Percentiles rank a stretch among this genome's conserved stretches.
Evolutionary conservation across 2,329 filamentous ascomycete genomes (phyloP).

Genomic region (Cytospora piceae): DNA sequence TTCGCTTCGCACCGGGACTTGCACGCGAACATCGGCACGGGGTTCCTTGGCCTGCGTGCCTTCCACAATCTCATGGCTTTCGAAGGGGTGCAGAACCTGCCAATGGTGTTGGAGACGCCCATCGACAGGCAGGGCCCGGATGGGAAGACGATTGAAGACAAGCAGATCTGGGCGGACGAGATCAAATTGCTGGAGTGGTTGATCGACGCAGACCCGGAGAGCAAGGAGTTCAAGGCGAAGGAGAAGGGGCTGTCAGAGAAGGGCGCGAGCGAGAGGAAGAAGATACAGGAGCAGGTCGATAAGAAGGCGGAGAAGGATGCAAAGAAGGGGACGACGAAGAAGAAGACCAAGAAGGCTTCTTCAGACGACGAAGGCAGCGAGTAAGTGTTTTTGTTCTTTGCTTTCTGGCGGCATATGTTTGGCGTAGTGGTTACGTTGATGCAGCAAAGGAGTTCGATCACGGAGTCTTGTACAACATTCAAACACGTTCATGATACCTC

Average conservation of each 20-base stretch:
- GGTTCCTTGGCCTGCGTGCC: slow-evolving; percentile 85
- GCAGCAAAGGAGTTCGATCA: slow-evolving; percentile 1
- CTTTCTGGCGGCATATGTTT: slow-evolving; percentile 9
- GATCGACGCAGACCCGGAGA: slow-evolving; percentile 79
- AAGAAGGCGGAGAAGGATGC: slow-evolving; percentile 68
- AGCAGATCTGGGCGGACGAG: slow-evolving; percentile 84
- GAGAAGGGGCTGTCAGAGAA: slow-evolving; percentile 68
- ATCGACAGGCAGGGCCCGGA: slow-evolving; percentile 72
- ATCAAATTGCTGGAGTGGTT: slow-evolving; percentile 92
- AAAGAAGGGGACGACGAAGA: slow-evolving; percentile 47
- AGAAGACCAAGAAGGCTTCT: slow-evolving; percentile 40
- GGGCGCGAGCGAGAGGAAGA: slow-evolving; percentile 72
- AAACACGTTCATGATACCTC: background rate
- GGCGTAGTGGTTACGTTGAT: slow-evolving; percentile 22
- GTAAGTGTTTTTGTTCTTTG: slow-evolving; percentile 21
- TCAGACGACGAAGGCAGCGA: slow-evolving; percentile 42
- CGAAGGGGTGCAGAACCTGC: slow-evolving; percentile 72
- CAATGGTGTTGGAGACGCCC: slow-evolving; percentile 96
- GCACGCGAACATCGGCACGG: slow-evolving; percentile 95
- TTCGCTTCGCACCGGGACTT: slow-evolving; percentile 80
- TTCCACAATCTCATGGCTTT: slow-evolving; percentile 94
- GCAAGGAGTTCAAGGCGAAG: slow-evolving; percentile 70
- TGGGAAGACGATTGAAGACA: slow-evolving; percentile 75
- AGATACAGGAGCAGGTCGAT: slow-evolving; percentile 78
- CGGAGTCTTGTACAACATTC: background rate